Conservation (phyloP, 2,329 filamentous ascomycete species). For the Hortaea werneckii region DNA sequence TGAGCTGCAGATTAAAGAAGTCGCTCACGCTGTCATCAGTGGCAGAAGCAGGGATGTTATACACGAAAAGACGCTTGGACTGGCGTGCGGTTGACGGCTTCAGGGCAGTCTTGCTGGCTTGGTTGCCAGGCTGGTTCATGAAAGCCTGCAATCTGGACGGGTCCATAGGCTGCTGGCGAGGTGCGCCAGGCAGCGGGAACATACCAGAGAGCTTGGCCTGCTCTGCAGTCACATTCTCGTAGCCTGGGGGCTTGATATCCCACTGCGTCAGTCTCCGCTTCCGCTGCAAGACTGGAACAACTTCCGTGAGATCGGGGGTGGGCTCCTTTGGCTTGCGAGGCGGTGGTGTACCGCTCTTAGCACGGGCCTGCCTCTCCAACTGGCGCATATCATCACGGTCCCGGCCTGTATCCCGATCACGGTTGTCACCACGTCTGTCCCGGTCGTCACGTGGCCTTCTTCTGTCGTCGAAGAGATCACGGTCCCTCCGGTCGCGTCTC, state of each 20-base stretch:
- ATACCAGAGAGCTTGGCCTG: constrained; percentile 97
- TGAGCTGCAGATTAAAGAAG: constrained; percentile 95
- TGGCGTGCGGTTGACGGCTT: constrained; percentile 91
- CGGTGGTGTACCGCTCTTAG: constrained; percentile 66
- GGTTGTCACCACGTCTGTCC: constrained; percentile 14
- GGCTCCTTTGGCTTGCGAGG: constrained; percentile 87
- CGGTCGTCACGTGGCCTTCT: constrained; percentile 29
- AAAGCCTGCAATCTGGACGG: constrained; percentile 88
- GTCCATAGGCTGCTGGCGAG: constrained; percentile 90
- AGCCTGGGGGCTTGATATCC: constrained; percentile 98
- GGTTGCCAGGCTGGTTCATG: constrained; percentile 77
- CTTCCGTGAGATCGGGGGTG: constrained; percentile 84
- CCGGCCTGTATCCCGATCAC: constrained; percentile 28
- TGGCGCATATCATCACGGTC: constrained; percentile 27
- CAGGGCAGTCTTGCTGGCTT: constrained; percentile 62
- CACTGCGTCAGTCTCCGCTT: constrained; percentile 94
- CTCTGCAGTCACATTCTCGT: constrained; percentile 95
- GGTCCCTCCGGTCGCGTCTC: constrained; percentile 36
- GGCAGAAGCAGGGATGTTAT: constrained; percentile 65
- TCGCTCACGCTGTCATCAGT: constrained; percentile 65
- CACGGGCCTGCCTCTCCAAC: constrained; percentile 32
- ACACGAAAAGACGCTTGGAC: constrained; percentile 79
- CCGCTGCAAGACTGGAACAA: constrained; percentile 71
- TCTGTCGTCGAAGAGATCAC: constrained; percentile 20
- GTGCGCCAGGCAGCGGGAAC: constrained; percentile 95